Percentiles rank a stretch among this genome's conserved stretches.
phyloP scores from a whole-genome alignment of 1,284 basidiomycete genomes.

The Cutaneotrichosporon sp. region DNA sequence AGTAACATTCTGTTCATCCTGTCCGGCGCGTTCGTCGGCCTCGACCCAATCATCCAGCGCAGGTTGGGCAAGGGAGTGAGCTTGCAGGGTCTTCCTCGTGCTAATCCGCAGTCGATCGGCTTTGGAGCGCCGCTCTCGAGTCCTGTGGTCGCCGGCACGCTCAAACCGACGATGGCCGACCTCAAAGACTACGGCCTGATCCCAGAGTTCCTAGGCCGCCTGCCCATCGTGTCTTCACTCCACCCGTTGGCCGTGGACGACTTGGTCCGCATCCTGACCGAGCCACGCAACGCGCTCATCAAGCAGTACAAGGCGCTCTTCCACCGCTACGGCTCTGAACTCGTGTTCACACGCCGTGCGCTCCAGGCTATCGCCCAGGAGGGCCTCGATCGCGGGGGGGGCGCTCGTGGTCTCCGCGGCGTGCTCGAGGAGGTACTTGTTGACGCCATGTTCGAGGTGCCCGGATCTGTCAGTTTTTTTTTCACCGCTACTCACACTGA shows the following conservation, averaged over 20 bases:
- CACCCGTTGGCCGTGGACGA: conserved; percentile 70
- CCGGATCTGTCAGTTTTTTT: conserved; percentile 68
- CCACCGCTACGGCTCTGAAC: conserved; percentile 45
- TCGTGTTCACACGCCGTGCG: conserved; percentile 53
- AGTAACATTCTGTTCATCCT: conserved; percentile 86
- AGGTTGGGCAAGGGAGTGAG: conserved; percentile 75
- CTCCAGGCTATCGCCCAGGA: conserved; percentile 68
- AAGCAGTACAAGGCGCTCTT: conserved; percentile 86
- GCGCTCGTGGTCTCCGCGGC: conserved; percentile 81
- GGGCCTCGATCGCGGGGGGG: conserved; percentile 76
- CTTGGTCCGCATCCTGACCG: conserved; percentile 82
- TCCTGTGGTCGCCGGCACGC: conserved; percentile 19
- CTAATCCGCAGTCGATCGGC: conserved; percentile 69
- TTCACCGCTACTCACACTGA: conserved; percentile 4
- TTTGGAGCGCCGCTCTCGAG: conserved; percentile 69
- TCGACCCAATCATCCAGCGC: conserved; percentile 76
- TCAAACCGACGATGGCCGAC: conserved; percentile 59
- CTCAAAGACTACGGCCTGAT: conserved; percentile 87
- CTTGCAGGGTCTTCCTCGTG: not conserved
- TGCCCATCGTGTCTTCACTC: conserved; percentile 82
- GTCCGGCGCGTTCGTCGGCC: conserved; percentile 89
- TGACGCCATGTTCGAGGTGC: conserved; percentile 81
- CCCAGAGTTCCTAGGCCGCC: conserved; percentile 86
- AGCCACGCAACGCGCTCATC: conserved; percentile 84
- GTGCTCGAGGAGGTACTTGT: conserved; percentile 85